Evolutionary conservation across 2,329 filamentous ascomycete genomes (phyloP), one percentile per base, ranked within the genome.

Genomic region (Talaromyces sp.): DNA sequence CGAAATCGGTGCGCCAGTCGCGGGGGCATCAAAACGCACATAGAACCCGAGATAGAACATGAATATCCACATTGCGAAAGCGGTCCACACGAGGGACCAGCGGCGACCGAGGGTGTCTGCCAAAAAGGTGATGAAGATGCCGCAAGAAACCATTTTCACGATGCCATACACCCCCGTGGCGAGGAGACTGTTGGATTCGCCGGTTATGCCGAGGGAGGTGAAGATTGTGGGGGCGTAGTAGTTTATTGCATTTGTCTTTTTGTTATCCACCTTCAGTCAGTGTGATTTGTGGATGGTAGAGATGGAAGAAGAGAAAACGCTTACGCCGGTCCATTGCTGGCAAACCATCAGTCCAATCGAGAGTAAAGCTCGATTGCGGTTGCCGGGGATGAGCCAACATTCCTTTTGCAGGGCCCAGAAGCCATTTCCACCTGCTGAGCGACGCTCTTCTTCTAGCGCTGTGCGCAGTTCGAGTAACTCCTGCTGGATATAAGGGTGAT

Each of bases 101-200:
- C 82, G 77, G 6, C 82, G 78, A 7, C 82, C 82, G 37, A 82
- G 70, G 3, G 73, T 73, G 68, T 84, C 83, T 27, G 82, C 70
- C 3, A 84, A 69, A 66, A 83, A 78, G 22, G 75, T 79, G 68
- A 86, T 79, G 90, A 66, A 90, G 83, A 62, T 90, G 81, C 22
- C 88, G 85, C 74, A 91, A 88, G 70, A 90, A 82, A 65, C 88
- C 87, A 4, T 88, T 88, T 8, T 88, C 84, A 74, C 90, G 88
- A 50, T 90, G 70, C 86, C 86, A 19, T 84, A 72, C 7, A 83
- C 74, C n/a, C 84, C 83, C 5, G 80, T 79, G 76, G 87, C 80
- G 10, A 85, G 78, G 0, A 87, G 75, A 54, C 82, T 82, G 77
- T 81, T 79, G 60, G 78, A 73, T 41, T 73, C 73, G 52, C 78